phyloP scores from a whole-genome alignment of 2,329 filamentous ascomycete genomes.

The Colletotrichum higginsianum region DNA sequence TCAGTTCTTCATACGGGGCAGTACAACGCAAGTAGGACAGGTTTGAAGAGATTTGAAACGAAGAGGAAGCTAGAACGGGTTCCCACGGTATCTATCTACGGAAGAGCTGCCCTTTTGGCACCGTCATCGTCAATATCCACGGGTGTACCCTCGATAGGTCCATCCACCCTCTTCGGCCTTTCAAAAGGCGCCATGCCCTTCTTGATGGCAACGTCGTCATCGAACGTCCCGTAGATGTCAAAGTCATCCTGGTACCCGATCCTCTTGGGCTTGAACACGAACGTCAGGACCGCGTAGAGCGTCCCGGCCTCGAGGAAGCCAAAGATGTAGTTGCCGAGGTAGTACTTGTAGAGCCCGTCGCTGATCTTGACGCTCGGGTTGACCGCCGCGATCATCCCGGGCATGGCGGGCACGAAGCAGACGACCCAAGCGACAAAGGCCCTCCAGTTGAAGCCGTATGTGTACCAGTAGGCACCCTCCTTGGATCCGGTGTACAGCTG shows the following conservation, averaged over 20 bases:
- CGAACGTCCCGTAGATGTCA: slow-evolving; percentile 42
- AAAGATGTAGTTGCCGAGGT: slow-evolving; percentile 43
- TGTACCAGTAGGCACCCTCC: slow-evolving; percentile 56
- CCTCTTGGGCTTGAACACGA: slow-evolving; percentile 34
- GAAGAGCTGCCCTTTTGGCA: background rate
- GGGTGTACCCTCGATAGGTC: slow-evolving; percentile 11
- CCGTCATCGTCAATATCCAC: background rate
- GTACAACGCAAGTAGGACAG: no score
- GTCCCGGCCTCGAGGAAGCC: slow-evolving; percentile 38
- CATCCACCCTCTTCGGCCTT: slow-evolving; percentile 25
- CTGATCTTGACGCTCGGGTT: slow-evolving; percentile 40
- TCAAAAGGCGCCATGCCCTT: slow-evolving; percentile 42
- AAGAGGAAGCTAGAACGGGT: background rate
- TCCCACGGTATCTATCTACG: background rate
- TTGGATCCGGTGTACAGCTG: slow-evolving; percentile 53
- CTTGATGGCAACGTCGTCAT: slow-evolving; percentile 34
- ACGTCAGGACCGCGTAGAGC: slow-evolving; percentile 37
- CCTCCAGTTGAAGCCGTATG: slow-evolving; percentile 53
- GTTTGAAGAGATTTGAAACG: no score
- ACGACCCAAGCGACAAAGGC: slow-evolving; percentile 51
- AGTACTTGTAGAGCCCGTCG: slow-evolving; percentile 45
- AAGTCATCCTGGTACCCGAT: slow-evolving; percentile 36
- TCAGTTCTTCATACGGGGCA: no score
- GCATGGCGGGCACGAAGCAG: slow-evolving; percentile 50
- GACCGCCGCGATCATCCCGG: slow-evolving; percentile 46